phyloP scores from a whole-genome alignment of 768 basidiomycete genomes.

The Xerocomellus chrysenteron region DNA sequence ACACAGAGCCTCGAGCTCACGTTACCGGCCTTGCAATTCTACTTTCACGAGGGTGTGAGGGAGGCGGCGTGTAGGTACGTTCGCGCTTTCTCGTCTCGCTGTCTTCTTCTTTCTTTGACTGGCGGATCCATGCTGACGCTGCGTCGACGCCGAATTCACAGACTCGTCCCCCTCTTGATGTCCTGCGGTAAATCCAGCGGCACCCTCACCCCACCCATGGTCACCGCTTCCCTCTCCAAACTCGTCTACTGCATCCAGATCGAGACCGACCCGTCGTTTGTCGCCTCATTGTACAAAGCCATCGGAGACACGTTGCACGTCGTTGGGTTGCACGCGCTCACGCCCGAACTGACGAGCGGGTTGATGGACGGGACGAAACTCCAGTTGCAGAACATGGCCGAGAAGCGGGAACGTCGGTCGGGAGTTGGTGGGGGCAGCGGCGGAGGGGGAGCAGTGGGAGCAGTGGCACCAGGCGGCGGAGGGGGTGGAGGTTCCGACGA shows the following conservation, averaged over 20 bases:
- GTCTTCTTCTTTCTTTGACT: neutral
- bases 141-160: constrained; percentile 24
- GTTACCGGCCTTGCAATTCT: constrained; percentile 68
- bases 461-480: neutral
- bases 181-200: constrained; percentile 64
- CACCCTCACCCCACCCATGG: constrained; percentile 67
- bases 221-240: constrained; percentile 64
- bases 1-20: constrained; percentile 69
- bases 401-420: constrained; percentile 59
- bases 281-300: constrained; percentile 73
- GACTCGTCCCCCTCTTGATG: constrained; percentile 71
- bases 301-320: constrained; percentile 61
- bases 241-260: constrained; percentile 59
- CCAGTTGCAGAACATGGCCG: constrained; percentile 68
- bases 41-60: constrained; percentile 82
- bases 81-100: constrained; percentile 2
- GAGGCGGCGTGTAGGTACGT: constrained; percentile 73
- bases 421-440: constrained; percentile 14
- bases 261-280: constrained; percentile 77
- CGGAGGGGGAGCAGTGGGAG: neutral
- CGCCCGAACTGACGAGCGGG: constrained; percentile 51
- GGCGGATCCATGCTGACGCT: neutral
- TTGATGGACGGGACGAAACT: constrained; percentile 69
- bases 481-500: neutral
- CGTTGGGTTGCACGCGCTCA: constrained; percentile 53